Evolutionary conservation across 2,329 filamentous ascomycete species (phyloP), one percentile per base, ranked within the genome.

Genomic region (Ceratocystis huliohia): DNA sequence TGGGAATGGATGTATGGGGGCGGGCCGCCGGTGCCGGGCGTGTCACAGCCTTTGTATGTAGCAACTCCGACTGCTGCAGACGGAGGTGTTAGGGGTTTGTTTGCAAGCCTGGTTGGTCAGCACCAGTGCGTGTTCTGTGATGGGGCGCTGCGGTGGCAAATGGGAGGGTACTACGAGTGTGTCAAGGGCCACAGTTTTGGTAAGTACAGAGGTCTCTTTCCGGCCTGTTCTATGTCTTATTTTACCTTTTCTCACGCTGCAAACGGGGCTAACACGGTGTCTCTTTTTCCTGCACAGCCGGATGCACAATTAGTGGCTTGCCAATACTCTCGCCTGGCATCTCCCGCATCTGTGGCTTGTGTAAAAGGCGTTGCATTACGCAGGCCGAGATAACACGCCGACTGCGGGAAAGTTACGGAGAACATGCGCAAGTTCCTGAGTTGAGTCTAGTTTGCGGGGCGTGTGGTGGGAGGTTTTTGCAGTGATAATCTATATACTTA

Each of bases 1-100:
- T 84, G 82, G 78, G 80, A 84, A 68, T 83, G 80, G 78, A 82
- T 84, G 79, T 84, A 85, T 70, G 82, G 81, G 20, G 74, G 74
- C n/a, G 80, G 80, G 0, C 74, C 76, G 0, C 74, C 76, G 1
- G 78, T 83, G 2, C 74, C 77, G 0, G 80, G 78, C 3, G 74
- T 78, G 25, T 73, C 74, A 17, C 61, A 68, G 20, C 63, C 70
- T 5, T 67, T 70, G 28, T 65, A 61, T 17, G 70, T 72, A 53
- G 69, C 63, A 44, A 69, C 22, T 61, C 66, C 28, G 6, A 48
- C 44, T n/a, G n/a, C 57, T 6, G 63, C 45, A 5, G 67, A 63
- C 28, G 41, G 20, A 13, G 65, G 68, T 25, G 50, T 45, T 3
- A 45, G 63, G 3, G 59, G 65, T 0, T 17, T 68, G 41, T 46